Evolutionary conservation across 768 basidiomycete genomes (phyloP).

Genomic region (Antrodiella citrinella): DNA sequence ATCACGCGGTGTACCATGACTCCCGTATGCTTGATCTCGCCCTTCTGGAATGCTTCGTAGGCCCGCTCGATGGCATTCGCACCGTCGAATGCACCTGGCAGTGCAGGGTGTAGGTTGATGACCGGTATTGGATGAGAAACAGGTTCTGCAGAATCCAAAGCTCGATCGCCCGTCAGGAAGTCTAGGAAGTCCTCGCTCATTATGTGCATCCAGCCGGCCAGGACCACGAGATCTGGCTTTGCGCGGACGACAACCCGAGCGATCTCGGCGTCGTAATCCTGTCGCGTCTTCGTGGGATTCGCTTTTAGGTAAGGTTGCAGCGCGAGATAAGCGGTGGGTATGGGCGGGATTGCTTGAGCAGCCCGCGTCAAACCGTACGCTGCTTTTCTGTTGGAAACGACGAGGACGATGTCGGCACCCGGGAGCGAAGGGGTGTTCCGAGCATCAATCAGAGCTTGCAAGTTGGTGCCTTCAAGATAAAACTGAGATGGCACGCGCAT

Average conservation of each 20-base stretch:
- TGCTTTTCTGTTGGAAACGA: conserved; percentile 87
- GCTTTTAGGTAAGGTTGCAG: conserved; percentile 78
- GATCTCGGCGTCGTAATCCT: conserved; percentile 81
- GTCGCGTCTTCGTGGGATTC: conserved; percentile 62
- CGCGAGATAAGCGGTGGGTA: conserved; percentile 75
- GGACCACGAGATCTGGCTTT: conserved; percentile 77
- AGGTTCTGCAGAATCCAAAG: conserved; percentile 23
- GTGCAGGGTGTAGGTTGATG: conserved; percentile 94
- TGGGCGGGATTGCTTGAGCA: conserved; percentile 55
- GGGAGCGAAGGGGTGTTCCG: conserved; percentile 68
- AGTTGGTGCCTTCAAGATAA: conserved; percentile 68
- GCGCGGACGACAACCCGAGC: conserved; percentile 56
- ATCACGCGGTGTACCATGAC: conserved; percentile 94
- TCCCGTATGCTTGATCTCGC: conserved; percentile 72
- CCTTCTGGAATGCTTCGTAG: conserved; percentile 79
- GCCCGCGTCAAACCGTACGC: conserved; percentile 89
- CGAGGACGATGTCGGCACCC: conserved; percentile 61
- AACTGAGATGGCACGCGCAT: conserved; percentile 3
- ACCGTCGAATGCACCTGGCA: conserved; percentile 95
- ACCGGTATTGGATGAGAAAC: conserved; percentile 52
- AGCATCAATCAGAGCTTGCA: conserved; percentile 93
- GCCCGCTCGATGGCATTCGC: conserved; percentile 87
- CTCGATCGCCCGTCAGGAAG: conserved; percentile 39
- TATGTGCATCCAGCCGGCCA: conserved; percentile 99
- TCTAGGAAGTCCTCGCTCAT: conserved; percentile 77